These are phyloP conservation scores for Wallacemonas sp. DNA, from an alignment of 208 protist species.

Conservation along the genomic window DNA sequence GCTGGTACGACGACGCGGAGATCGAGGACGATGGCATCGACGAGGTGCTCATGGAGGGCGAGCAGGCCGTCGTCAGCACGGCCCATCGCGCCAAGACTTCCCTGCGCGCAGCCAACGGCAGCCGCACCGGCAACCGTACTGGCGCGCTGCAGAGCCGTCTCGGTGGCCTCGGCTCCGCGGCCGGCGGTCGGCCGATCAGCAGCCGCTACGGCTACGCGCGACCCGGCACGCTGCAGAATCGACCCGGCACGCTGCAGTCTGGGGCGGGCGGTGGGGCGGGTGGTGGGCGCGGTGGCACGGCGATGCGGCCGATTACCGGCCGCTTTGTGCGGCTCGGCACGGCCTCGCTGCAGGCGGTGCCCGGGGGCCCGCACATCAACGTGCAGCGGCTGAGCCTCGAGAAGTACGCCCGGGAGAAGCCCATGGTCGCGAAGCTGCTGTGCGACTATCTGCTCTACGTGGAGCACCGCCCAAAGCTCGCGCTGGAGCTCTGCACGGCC, in stretches of 20 bases:
- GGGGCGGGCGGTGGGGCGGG: constrained; percentile 23
- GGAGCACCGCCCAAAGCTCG: constrained; percentile 92
- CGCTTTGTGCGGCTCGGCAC: constrained; percentile 94
- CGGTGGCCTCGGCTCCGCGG: constrained; percentile 22
- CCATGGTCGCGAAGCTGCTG: constrained; percentile 92
- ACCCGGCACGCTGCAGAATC: constrained; percentile 65
- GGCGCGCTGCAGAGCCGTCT: constrained; percentile 2
- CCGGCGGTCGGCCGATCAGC: constrained; percentile 58
- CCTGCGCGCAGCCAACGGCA: constrained; percentile 37
- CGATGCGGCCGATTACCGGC: constrained; percentile 82
- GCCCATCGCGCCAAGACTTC: constrained; percentile 88
- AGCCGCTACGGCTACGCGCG: constrained; percentile 83
- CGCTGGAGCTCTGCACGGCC: constrained; percentile 86
- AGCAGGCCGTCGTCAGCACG: constrained; percentile 84
- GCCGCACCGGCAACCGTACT: constrained; percentile 42
- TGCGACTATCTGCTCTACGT: constrained; percentile 95
- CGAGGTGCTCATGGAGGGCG: constrained; percentile 91
- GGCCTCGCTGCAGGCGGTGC: constrained; percentile 82
- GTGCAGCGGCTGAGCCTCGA: constrained; percentile 83
- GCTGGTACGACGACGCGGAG: constrained; percentile 96
- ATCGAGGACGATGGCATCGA: constrained; percentile 95
- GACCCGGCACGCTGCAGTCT: constrained; percentile 34
- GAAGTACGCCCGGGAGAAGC: constrained; percentile 88
- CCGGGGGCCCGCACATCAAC: constrained; percentile 86
- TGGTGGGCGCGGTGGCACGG: constrained; percentile 46